phyloP scores from a whole-genome alignment of 352 stramenopile genomes.

The Aphanomyces astaci region DNA sequence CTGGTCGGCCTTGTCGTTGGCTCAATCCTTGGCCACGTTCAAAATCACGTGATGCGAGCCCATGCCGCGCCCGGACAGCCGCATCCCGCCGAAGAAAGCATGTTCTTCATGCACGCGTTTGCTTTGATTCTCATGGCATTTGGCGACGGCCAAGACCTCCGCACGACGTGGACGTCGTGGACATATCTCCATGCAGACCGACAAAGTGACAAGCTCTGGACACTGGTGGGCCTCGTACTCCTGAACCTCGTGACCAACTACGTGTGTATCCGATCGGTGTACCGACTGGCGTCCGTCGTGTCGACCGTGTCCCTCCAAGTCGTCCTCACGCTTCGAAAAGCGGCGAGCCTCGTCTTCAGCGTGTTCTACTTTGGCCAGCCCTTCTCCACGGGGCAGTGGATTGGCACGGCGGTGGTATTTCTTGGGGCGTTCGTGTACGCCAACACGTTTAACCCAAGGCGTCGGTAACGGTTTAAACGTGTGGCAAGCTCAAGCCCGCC shows the following conservation, averaged over 20 bases:
- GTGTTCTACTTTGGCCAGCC: slow-evolving; percentile 15
- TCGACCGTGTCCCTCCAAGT: slow-evolving; percentile 21
- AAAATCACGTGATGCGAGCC: slow-evolving; percentile 1
- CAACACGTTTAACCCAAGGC: not conserved
- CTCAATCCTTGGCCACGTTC: slow-evolving; percentile 14
- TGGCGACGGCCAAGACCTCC: not conserved
- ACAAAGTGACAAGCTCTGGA: no score
- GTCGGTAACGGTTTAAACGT: no score
- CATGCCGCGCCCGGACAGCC: not conserved
- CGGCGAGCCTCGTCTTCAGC: slow-evolving; percentile 18
- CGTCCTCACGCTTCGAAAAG: slow-evolving; percentile 16
- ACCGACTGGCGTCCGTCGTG: slow-evolving; percentile 2
- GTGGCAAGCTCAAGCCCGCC: no score
- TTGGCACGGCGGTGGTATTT: slow-evolving; percentile 2
- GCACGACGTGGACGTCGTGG: not conserved
- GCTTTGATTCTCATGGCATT: slow-evolving; percentile 8
- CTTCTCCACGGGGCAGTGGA: slow-evolving; percentile 4
- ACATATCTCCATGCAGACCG: no score
- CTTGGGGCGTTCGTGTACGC: slow-evolving; percentile 11
- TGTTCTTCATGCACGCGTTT: slow-evolving; percentile 21
- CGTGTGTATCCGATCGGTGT: slow-evolving; percentile 18
- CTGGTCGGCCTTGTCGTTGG: slow-evolving; percentile 5
- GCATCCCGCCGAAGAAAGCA: slow-evolving; percentile 8
- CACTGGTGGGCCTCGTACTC: not conserved
- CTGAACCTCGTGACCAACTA: slow-evolving; percentile 21